phyloP scores from a whole-genome alignment of 2,329 filamentous ascomycete species.

The Sporothrix mexicana region DNA sequence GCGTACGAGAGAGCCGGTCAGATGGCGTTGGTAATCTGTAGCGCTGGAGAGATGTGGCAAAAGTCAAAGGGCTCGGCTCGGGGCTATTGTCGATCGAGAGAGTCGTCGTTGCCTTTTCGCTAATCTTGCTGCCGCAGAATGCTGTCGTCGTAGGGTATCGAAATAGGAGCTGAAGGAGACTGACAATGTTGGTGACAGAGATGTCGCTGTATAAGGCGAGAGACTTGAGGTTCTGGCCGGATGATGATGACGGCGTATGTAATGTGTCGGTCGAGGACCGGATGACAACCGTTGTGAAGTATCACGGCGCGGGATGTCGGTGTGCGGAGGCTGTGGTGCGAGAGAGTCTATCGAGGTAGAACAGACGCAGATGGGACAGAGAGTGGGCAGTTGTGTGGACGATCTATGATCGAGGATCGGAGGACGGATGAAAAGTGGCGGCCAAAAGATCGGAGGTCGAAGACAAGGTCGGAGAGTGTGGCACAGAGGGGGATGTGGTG shows the following conservation, averaged over 20 bases:
- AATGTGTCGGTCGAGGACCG: neutral
- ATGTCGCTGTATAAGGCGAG: slow-evolving; percentile 12
- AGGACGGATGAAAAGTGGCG: neutral
- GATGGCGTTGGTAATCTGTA: neutral
- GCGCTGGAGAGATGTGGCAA: neutral
- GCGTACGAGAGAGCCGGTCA: neutral
- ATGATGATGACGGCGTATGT: neutral
- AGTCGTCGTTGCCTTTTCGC: neutral
- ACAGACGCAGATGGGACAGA: neutral
- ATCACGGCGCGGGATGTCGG: neutral
- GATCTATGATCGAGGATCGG: neutral
- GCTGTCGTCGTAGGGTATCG: neutral
- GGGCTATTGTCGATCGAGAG: neutral
- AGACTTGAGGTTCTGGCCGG: neutral
- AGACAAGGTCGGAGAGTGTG: neutral
- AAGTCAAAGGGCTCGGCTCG: neutral
- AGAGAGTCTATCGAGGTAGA: neutral
- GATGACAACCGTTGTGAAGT: neutral
- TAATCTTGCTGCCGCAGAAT: neutral
- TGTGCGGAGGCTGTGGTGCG: neutral
- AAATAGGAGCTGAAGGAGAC: neutral
- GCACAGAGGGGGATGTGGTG: neutral
- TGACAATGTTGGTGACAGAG: neutral
- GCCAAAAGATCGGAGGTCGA: neutral
- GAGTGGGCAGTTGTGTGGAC: neutral